Percentiles rank a stretch among this genome's conserved stretches.
These are phyloP conservation scores for Fagus crenata DNA, from an alignment of 306 rosid genomes.

Conservation along the genomic window DNA sequence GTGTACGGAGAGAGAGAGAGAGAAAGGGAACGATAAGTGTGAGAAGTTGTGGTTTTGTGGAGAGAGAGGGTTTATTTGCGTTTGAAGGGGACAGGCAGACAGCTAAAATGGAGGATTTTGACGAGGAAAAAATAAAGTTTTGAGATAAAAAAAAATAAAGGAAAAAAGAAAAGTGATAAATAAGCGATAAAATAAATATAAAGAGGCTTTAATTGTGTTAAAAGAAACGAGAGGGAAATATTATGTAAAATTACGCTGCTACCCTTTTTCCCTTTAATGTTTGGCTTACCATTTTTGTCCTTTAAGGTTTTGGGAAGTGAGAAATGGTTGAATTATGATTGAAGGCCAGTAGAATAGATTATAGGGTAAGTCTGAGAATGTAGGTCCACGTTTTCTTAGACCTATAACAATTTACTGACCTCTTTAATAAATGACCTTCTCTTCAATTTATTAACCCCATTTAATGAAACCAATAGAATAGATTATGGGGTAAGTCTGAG, in stretches of 20 bases:
- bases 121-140: constrained; percentile 20
- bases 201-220: constrained; percentile 41
- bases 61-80: constrained; percentile 61
- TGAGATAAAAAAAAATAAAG: not conserved
- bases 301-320: not conserved
- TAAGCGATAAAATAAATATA: constrained; percentile 17
- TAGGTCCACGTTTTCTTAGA: too few relatives aligned
- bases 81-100: constrained; percentile 64
- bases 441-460: too few relatives aligned
- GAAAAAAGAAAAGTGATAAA: not conserved
- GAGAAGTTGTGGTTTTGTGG: constrained; percentile 51
- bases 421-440: too few relatives aligned
- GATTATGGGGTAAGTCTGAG: too few relatives aligned
- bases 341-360: too few relatives aligned
- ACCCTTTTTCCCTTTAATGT: constrained; percentile 24
- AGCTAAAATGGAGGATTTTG: constrained; percentile 44
- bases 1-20: constrained; percentile 24
- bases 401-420: too few relatives aligned
- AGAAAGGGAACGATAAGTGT: constrained; percentile 36
- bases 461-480: too few relatives aligned
- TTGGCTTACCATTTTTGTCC: not conserved
- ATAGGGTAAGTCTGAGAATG: too few relatives aligned
- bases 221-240: constrained; percentile 32
- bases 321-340: not conserved
- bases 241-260: constrained; percentile 34